Base-by-base conservation (phyloP, 2,329 filamentous ascomycete genomes). In the Phoma herbarum region DNA sequence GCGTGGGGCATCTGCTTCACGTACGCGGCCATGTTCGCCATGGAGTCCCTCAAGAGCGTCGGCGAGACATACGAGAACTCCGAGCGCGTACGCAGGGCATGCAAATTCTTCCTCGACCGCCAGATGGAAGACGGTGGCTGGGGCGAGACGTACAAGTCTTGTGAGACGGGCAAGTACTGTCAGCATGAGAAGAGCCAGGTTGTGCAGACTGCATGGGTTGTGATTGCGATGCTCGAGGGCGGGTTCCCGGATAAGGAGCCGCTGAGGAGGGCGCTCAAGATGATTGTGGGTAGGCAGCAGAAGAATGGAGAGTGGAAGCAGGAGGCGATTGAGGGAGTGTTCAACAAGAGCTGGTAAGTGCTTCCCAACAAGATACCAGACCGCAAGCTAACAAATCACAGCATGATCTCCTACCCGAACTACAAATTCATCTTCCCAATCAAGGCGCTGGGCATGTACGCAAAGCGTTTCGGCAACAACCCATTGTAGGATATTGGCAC, bases 1-100 rank as follows among this genome's bases (percentile, higher is more conserved):
- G 93, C 88, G 73, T 99, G 95, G 95, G 95, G 92, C 51, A 96
- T 99, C 70, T 99, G 95, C 80, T 99, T 96, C 78, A 97, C 93
- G 0, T 99, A 99, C 74, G 95, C 93, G 0, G 91, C 88, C 63
- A 96, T 98, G 93, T 99, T 99, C 79, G 93, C 93, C 0, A 83
- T 98, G 1, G 94, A 98, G 75, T 92, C 91, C 62, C 83, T 99
- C 66, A 85, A 87, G 6, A 90, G 88, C 45, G 87, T 92, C 4
- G 93, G 93, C 6, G 93, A 98, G 78, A 91, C 84, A 3, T 96
- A 95, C 65, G 80, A 81, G 29, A 96, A 88, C 62, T 93, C 90
- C 68, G 81, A 85, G 5, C 81, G 88, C 48, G 86, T 93, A 1
- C 86, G 85, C 59, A 86, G 87, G 42, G 95, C 89, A 0, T 98